Conservation (phyloP, 805 yeast species). For the Suhomyces sp. region DNA sequence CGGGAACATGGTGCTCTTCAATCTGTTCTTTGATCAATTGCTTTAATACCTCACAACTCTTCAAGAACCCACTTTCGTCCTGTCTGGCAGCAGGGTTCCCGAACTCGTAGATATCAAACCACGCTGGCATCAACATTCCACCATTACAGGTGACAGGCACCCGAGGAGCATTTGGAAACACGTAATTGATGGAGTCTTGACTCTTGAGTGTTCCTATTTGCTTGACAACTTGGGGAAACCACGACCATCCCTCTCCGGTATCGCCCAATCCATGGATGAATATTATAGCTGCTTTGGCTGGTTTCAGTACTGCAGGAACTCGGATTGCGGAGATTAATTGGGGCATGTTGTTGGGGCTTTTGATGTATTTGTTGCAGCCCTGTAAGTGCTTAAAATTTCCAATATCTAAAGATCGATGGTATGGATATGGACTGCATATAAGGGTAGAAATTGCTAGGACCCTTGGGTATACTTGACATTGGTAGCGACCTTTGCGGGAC, state of each 20-base stretch:
- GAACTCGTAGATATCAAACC: slow-evolving; percentile 77
- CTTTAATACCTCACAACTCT: slow-evolving; percentile 47
- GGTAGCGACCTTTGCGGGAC: no score
- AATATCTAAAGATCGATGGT: no score
- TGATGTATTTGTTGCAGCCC: no score
- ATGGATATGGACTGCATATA: no score
- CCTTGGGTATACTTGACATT: no score
- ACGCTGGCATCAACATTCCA: slow-evolving; percentile 70
- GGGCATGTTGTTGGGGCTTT: no score
- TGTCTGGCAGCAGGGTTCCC: slow-evolving; percentile 47
- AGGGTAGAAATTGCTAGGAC: no score
- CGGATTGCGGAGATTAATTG: slow-evolving; percentile 23
- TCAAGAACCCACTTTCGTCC: slow-evolving; percentile 56
- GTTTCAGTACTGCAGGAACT: slow-evolving; percentile 25
- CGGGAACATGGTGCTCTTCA: slow-evolving; percentile 48
- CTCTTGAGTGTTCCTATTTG: slow-evolving; percentile 44
- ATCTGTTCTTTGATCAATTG: slow-evolving; percentile 52
- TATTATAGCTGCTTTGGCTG: slow-evolving; percentile 57
- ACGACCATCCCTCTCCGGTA: slow-evolving; percentile 85
- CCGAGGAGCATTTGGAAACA: slow-evolving; percentile 89
- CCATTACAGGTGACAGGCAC: slow-evolving; percentile 67
- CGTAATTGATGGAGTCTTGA: slow-evolving; percentile 54
- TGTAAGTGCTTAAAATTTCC: no score
- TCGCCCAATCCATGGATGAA: slow-evolving; percentile 92
- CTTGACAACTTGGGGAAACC: slow-evolving; percentile 65